Evolutionary conservation across 768 basidiomycete genomes (phyloP).

Genomic region (Obba rivulosa): DNA sequence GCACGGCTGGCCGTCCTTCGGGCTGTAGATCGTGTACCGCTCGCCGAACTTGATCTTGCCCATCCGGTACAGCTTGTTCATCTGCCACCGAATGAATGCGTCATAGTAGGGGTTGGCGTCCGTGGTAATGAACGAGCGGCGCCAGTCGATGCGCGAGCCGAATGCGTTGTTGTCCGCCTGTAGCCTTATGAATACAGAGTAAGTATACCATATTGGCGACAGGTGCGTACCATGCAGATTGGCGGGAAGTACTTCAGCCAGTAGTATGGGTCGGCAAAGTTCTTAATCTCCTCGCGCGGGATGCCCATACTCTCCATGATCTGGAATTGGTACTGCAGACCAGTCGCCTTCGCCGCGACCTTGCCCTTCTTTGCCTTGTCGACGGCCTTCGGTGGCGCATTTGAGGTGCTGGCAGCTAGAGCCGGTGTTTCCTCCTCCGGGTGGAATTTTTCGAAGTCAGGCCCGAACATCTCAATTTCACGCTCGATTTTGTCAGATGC

Average conservation of each 20-base stretch:
- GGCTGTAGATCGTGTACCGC: conserved; percentile 97
- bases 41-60: conserved; percentile 98
- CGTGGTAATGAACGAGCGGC: conserved; percentile 90
- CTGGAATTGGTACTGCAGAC: conserved; percentile 96
- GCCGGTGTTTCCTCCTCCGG: conserved; percentile 40
- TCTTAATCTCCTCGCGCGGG: conserved; percentile 85
- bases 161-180: conserved; percentile 75
- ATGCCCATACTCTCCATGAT: conserved; percentile 95
- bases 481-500: conserved; percentile 97
- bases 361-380: conserved; percentile 96
- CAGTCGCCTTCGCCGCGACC: conserved; percentile 87
- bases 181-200: not conserved
- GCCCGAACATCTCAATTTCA: conserved; percentile 94
- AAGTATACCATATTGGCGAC: not conserved
- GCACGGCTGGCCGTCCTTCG: conserved; percentile 97
- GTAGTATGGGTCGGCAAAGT: conserved; percentile 91
- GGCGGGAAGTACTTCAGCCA: conserved; percentile 97
- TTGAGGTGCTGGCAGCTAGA: conserved; percentile 35
- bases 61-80: conserved; percentile 82
- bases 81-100: conserved; percentile 95
- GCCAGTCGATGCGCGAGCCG: conserved; percentile 98
- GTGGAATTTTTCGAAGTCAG: conserved; percentile 72
- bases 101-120: conserved; percentile 97
- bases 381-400: conserved; percentile 36
- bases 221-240: conserved; percentile 67